A percentile compares a stretch with the other conserved stretches of the same genome.
These are phyloP conservation scores for Venturia asperata DNA, from an alignment of 2,329 filamentous ascomycete species.

Conservation along the genomic window DNA sequence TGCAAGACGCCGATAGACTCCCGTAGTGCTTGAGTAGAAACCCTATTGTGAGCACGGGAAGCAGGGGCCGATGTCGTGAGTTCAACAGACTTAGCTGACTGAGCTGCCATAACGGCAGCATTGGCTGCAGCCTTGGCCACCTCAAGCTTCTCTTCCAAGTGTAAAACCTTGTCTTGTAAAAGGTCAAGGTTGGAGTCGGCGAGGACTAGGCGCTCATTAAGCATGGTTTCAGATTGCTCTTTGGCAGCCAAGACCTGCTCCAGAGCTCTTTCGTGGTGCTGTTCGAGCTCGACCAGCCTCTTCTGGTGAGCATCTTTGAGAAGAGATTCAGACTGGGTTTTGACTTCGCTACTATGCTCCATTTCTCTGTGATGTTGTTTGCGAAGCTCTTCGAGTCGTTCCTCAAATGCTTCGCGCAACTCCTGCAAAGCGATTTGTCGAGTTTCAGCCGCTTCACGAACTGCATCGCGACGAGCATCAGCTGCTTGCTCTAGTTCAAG, in stretches of 20 bases:
- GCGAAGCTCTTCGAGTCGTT: conserved; percentile 54
- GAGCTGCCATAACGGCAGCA: conserved; percentile 66
- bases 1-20: conserved; percentile 96
- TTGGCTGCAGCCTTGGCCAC: conserved; percentile 81
- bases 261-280: conserved; percentile 54
- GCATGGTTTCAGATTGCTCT: conserved; percentile 68
- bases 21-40: conserved; percentile 87
- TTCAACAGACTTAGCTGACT: conserved; percentile 42
- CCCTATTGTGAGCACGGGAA: conserved; percentile 64
- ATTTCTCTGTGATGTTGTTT: conserved; percentile 48
- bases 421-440: conserved; percentile 50
- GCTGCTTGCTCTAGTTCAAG: conserved; percentile 78
- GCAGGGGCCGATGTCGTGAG: conserved; percentile 29
- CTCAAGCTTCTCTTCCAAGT: conserved; percentile 85
- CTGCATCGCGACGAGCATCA: conserved; percentile 55
- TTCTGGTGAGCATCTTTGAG: conserved; percentile 21
- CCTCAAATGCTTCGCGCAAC: conserved; percentile 37
- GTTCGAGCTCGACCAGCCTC: conserved; percentile 11
- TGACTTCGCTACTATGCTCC: conserved; percentile 23
- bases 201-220: conserved; percentile 72
- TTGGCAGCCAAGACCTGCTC: conserved; percentile 73
- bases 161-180: conserved; percentile 73
- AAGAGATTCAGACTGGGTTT: conserved; percentile 18
- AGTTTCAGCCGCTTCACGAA: conserved; percentile 48
- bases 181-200: conserved; percentile 79